A percentile compares a stretch with the other conserved stretches of the same genome.
phyloP scores from a whole-genome alignment of 371 early-diverging fungal genomes.

The Syncephalis fuscata region DNA sequence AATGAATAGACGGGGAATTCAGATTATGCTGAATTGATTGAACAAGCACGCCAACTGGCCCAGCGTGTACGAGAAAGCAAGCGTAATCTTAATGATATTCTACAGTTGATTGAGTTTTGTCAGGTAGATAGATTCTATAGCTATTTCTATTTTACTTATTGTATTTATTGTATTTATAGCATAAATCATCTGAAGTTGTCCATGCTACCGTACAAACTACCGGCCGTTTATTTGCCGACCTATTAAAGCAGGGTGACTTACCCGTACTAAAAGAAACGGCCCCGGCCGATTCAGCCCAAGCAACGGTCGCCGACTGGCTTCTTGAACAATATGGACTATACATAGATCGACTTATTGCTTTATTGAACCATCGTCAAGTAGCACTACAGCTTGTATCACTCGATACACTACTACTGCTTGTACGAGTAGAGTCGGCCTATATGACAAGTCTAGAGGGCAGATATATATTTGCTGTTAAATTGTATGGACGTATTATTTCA shows the following conservation, averaged over 20 bases:
- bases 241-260: slow-evolving; percentile 50
- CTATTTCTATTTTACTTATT: too few relatives aligned
- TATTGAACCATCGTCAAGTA: slow-evolving; percentile 41
- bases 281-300: slow-evolving; percentile 19
- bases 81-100: slow-evolving; percentile 26
- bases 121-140: neutral
- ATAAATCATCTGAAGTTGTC: slow-evolving; percentile 19
- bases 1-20: neutral
- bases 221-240: slow-evolving; percentile 43
- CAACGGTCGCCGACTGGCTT: slow-evolving; percentile 53
- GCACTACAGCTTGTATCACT: slow-evolving; percentile 57
- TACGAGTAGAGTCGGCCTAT: slow-evolving; percentile 39
- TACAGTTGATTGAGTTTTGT: slow-evolving; percentile 3
- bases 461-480: slow-evolving; percentile 27
- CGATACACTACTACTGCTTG: slow-evolving; percentile 37
- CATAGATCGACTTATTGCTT: slow-evolving; percentile 20
- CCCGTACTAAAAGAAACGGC: slow-evolving; percentile 15
- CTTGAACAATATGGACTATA: slow-evolving; percentile 48
- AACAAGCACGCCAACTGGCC: slow-evolving; percentile 20
- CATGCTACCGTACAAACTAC: slow-evolving; percentile 54
- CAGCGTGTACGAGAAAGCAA: slow-evolving; percentile 22
- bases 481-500: slow-evolving; percentile 31
- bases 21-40: slow-evolving; percentile 9
- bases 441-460: slow-evolving; percentile 12
- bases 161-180: too few relatives aligned